These are phyloP conservation scores for Colletotrichum incanum DNA, from an alignment of 2,329 filamentous ascomycete species.

Conservation along the genomic window DNA sequence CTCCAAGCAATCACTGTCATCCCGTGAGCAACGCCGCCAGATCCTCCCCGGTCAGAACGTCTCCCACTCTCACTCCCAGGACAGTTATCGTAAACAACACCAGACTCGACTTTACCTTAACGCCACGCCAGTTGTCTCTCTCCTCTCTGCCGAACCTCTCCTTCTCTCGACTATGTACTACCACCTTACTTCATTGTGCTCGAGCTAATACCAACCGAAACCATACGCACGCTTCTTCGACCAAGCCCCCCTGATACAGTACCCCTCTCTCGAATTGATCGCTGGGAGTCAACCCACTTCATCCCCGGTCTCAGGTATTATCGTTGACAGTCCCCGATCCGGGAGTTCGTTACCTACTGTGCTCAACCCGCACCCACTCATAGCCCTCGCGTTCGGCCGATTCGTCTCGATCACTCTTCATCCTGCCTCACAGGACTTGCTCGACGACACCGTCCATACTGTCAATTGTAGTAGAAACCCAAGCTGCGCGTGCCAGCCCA, in stretches of 20 bases:
- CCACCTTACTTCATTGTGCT: not conserved
- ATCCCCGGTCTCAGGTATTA: not conserved
- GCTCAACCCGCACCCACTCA: not conserved
- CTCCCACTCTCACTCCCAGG: not conserved
- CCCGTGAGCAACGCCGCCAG: slow-evolving; percentile 20
- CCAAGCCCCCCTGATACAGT: slow-evolving; percentile 1
- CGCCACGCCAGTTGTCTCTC: slow-evolving; percentile 10
- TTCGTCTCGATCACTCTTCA: not conserved
- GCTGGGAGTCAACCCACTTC: not conserved
- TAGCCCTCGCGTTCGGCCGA: not conserved
- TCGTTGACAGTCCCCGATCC: not conserved
- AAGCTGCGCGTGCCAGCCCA: not conserved
- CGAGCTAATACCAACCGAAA: not conserved
- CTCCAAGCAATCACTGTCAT: slow-evolving; percentile 20
- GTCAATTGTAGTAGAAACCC: not conserved
- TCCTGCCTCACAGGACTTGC: not conserved
- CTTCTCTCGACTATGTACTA: too few relatives aligned
- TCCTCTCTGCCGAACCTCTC: not conserved
- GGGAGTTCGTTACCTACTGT: not conserved
- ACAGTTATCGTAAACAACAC: slow-evolving; percentile 29
- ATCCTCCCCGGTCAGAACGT: not conserved
- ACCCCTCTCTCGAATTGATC: not conserved
- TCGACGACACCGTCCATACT: not conserved
- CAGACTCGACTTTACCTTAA: slow-evolving; percentile 1
- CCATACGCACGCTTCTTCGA: not conserved